Conservation (phyloP, 176 grass and related monocot genomes). For the Olyra latifolia region DNA sequence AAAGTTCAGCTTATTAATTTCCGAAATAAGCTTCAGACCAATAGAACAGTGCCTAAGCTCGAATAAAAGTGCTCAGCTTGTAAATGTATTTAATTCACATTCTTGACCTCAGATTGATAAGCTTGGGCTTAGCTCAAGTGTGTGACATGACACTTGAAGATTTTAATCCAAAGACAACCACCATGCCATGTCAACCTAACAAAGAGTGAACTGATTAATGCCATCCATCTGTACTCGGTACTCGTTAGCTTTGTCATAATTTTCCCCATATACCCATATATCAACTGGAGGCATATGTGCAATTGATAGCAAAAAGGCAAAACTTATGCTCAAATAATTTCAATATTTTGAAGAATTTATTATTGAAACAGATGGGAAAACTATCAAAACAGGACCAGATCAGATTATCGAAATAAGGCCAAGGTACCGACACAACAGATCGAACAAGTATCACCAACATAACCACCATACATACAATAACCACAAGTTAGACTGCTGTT, state of each 20-base stretch:
- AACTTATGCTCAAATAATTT: not conserved
- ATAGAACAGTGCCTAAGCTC: not conserved
- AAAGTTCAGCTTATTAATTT: too few relatives aligned
- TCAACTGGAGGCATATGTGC: not conserved
- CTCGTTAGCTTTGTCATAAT: not conserved
- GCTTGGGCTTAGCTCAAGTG: not conserved
- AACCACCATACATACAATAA: not conserved
- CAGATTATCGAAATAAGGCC: not conserved
- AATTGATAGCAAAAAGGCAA: too few relatives aligned
- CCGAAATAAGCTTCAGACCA: too few relatives aligned
- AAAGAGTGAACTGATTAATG: not conserved
- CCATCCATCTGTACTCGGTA: not conserved
- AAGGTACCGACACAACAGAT: not conserved
- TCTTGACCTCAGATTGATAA: not conserved
- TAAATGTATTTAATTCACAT: not conserved
- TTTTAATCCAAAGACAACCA: not conserved
- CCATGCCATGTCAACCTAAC: not conserved
- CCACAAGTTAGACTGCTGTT: not conserved
- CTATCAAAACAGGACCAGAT: not conserved
- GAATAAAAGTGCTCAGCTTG: not conserved
- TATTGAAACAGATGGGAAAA: not conserved
- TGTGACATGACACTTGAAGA: not conserved
- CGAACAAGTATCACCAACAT: not conserved
- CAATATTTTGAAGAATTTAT: too few relatives aligned
- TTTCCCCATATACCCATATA: not conserved